Base-by-base conservation (phyloP, 164 flowering plant genomes). In the Malania oleifera region DNA sequence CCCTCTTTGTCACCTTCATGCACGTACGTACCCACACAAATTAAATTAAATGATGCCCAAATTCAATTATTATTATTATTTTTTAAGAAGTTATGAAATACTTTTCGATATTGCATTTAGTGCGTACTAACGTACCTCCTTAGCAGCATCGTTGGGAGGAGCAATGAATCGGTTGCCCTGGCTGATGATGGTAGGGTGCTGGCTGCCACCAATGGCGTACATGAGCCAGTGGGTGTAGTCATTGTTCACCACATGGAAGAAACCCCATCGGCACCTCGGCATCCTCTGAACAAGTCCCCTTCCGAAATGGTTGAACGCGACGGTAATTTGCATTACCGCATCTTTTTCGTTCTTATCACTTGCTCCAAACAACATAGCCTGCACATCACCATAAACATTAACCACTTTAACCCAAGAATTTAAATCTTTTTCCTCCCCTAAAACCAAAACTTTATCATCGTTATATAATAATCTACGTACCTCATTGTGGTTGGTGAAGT, bases 201-300 rank as follows among this genome's bases (percentile, higher is more conserved):
- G 9, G 82, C 98, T 89, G 9, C 98, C 98, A 18, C 98, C 98
- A 23, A 91, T 73, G 35, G 98, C 98, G 27, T 91, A 91, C 92
- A 86, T 86, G 23, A 53, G 67, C 98, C 98, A 91, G 52, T 85
- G 88, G 8, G 96, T 81, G 74, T 91, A 89, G 62, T 81, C 92
- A 35, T 91, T 91, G 82, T 91, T 91, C 8, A 88, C 82, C 0
- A 91, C 87, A 53, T 91, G 98, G 60, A 82, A 28, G 69, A 80
- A 89, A 0, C 98, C 98, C 71, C 70, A 83, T 45, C 98, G 53
- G 71, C 84, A 73, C 74, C 96, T 80, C 0, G 98, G 98, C 98
- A 91, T 86, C 54, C 98, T 86, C 67, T 91, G 98, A 11, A 82
- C 74, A 59, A 91, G 62, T 17, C 92, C 83, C 52, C 61, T 66